phyloP scores from a whole-genome alignment of 2,329 filamentous ascomycete species.

The Sporothrix pallida region DNA sequence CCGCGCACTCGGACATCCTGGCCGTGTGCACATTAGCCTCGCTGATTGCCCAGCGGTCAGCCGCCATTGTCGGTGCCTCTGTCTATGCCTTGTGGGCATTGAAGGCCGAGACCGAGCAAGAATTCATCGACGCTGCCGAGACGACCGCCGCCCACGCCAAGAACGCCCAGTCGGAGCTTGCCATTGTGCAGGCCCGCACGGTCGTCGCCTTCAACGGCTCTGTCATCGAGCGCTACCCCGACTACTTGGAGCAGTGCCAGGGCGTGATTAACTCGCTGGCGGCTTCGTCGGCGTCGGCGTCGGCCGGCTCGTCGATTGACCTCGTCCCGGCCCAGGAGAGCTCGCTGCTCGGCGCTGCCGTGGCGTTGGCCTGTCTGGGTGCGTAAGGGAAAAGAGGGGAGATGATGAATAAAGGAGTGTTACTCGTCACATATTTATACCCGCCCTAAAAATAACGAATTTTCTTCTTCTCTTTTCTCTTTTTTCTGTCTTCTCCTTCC shows the following conservation, averaged over 20 bases:
- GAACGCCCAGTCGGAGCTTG: slow-evolving; percentile 55
- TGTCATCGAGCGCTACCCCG: slow-evolving; percentile 78
- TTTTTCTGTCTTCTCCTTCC: too few species aligned
- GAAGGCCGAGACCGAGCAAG: slow-evolving; percentile 57
- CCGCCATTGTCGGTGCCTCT: slow-evolving; percentile 63
- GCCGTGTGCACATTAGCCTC: slow-evolving; percentile 60
- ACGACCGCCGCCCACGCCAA: slow-evolving; percentile 44
- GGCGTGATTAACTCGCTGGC: slow-evolving; percentile 63
- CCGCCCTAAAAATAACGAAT: too few species aligned
- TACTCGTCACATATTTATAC: too few species aligned
- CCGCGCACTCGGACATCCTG: slow-evolving; percentile 55
- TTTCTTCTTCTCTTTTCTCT: too few species aligned
- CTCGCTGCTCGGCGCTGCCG: slow-evolving; percentile 75
- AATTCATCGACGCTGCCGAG: slow-evolving; percentile 42
- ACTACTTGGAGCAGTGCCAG: slow-evolving; percentile 68
- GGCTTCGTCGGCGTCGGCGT: not conserved
- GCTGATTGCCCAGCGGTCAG: slow-evolving; percentile 62
- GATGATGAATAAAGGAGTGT: not conserved
- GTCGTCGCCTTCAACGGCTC: slow-evolving; percentile 80
- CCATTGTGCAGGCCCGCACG: slow-evolving; percentile 49
- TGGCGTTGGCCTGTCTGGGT: slow-evolving; percentile 62
- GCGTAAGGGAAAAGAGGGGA: slow-evolving; percentile 20
- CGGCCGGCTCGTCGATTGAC: slow-evolving; percentile 53
- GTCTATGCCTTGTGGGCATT: slow-evolving; percentile 66
- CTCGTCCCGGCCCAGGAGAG: slow-evolving; percentile 75